Evolutionary conservation across 2,329 filamentous ascomycete genomes (phyloP), one percentile per base, ranked within the genome.

Genomic region (Cryphonectria carpinicola): DNA sequence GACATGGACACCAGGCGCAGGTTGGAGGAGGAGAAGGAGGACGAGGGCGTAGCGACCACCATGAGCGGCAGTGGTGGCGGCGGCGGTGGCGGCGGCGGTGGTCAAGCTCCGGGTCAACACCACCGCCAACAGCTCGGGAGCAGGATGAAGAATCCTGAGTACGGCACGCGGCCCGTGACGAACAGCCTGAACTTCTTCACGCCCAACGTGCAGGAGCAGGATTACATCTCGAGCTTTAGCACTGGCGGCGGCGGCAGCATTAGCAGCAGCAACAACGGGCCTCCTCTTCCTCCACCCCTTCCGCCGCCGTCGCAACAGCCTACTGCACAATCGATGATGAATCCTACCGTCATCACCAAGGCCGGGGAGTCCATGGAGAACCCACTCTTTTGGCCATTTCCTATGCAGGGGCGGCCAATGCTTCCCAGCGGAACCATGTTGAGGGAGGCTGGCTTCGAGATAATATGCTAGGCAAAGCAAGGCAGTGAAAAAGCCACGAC

Each of bases 341-440:
- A 19, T 43, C 46, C 28, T 66, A 56, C 68, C 1, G 71, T 77
- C 6, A 75, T 77, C 65, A 76, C 77, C 65, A 76, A 76, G 52
- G 67, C 78, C 10, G 81, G 81, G 0, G 82, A 82, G 32, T 78
- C 75, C 28, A 77, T 84, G 72, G 84, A 87, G 71, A 88, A 88
- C 68, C 87, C 87, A 25, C 78, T 89, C 1, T 89, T 89, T 74
- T 89, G 87, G 87, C 86, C 87, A 0, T 89, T 89, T 71, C 87
- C 87, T 0, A 85, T 88, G 85, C 87, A 89, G 74, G 87, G 87
- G 0, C 81, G 86, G 32, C 87, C 87, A 3, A 85, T 88, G 70
- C 73, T 89, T 39, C 83, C 85, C 0, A 80, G 77, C 0, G 85
- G 86, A 0, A 75, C 81, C 41, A 80, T 83, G 65, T 74, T 89